These are phyloP conservation scores for Cyanodermella asteris DNA, from an alignment of 2,329 filamentous ascomycete genomes.

Conservation along the genomic window DNA sequence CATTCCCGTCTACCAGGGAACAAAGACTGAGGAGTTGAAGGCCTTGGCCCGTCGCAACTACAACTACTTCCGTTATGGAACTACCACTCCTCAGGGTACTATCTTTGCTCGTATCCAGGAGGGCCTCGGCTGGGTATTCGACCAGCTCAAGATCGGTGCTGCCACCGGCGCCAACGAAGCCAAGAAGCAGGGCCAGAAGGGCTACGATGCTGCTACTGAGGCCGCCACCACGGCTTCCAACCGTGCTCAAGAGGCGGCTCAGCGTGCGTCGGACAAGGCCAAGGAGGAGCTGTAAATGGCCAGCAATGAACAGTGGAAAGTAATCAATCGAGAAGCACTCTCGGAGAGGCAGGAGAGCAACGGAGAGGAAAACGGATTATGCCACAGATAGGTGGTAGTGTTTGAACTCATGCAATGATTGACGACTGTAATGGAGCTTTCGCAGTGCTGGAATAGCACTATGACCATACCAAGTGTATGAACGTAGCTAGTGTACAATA, in stretches of 20 bases:
- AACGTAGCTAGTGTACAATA: too few relatives aligned
- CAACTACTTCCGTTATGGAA: slow-evolving; percentile 59
- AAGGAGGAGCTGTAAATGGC: slow-evolving; percentile 9
- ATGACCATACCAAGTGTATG: too few relatives aligned
- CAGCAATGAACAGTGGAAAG: too few relatives aligned
- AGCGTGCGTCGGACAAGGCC: slow-evolving; percentile 7
- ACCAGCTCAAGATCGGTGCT: slow-evolving; percentile 26
- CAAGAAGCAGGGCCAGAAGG: slow-evolving; percentile 21
- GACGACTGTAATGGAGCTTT: too few relatives aligned
- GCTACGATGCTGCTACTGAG: slow-evolving; percentile 20
- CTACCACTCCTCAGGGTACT: slow-evolving; percentile 40
- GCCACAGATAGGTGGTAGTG: too few relatives aligned
- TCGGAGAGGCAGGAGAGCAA: too few relatives aligned
- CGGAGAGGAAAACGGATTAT: too few relatives aligned
- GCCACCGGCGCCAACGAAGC: slow-evolving; percentile 23
- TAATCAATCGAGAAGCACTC: too few relatives aligned
- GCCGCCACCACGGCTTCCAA: slow-evolving; percentile 6
- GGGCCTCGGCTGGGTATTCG: slow-evolving; percentile 23
- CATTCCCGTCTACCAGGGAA: slow-evolving; percentile 44
- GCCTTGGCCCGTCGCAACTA: slow-evolving; percentile 50
- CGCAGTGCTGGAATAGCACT: too few relatives aligned
- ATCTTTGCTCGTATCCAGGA: slow-evolving; percentile 40
- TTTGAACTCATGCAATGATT: too few relatives aligned
- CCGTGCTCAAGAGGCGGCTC: slow-evolving; percentile 7
- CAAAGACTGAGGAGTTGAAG: slow-evolving; percentile 43